A percentile compares a stretch with the other conserved stretches of the same genome.
These are phyloP conservation scores for Metarhizium robertsii DNA, from an alignment of 2,329 filamentous ascomycete genomes.

Conservation along the genomic window DNA sequence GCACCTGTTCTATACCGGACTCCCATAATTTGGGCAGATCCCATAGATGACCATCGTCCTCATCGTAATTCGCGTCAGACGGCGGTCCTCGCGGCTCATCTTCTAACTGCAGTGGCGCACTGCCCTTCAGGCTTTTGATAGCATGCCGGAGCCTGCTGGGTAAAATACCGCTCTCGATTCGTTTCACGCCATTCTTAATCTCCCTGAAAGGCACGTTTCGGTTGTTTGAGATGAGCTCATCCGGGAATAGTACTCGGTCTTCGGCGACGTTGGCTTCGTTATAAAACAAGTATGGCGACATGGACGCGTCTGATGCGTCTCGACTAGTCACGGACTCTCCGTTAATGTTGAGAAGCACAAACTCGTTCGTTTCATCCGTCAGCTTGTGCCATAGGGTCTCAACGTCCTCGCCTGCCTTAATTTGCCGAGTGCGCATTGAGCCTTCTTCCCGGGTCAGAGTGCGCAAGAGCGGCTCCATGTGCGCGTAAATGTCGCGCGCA, in stretches of 20 bases:
- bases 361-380: slow-evolving; percentile 9
- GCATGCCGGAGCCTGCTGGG: slow-evolving; percentile 7
- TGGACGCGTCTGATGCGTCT: slow-evolving; percentile 1
- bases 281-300: slow-evolving; percentile 15
- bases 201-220: slow-evolving; percentile 12
- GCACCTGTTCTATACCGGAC: slow-evolving; percentile 11
- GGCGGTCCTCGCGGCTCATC: not conserved
- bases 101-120: not conserved
- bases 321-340: slow-evolving; percentile 3
- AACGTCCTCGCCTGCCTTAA: slow-evolving; percentile 14
- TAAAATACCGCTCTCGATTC: slow-evolving; percentile 10
- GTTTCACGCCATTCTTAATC: slow-evolving; percentile 13
- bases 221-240: slow-evolving; percentile 11
- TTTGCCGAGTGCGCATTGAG: slow-evolving; percentile 15
- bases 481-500: slow-evolving; percentile 13
- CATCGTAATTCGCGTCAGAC: not conserved
- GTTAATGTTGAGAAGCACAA: slow-evolving; percentile 8
- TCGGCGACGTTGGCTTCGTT: slow-evolving; percentile 14
- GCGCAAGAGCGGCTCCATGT: slow-evolving; percentile 14
- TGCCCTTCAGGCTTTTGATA: not conserved
- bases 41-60: slow-evolving; percentile 11
- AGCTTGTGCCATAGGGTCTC: slow-evolving; percentile 16
- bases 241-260: slow-evolving; percentile 16
- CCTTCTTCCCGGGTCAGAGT: slow-evolving; percentile 13
- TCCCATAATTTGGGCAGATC: slow-evolving; percentile 13